phyloP scores from a whole-genome alignment of 2,329 filamentous ascomycete genomes.

The Cladorrhinum sp. region DNA sequence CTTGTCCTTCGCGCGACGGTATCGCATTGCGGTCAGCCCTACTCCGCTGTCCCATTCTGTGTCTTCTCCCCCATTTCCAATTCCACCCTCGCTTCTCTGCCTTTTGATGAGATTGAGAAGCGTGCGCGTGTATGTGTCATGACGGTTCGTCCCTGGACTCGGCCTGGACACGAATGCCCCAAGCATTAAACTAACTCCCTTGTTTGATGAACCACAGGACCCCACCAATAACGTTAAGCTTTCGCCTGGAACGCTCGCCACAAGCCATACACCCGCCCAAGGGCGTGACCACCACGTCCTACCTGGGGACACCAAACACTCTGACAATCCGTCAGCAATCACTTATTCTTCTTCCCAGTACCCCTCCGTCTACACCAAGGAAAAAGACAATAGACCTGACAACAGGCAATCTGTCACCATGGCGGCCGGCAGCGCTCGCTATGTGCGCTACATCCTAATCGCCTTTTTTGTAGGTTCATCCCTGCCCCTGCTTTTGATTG shows the following conservation, averaged over 20 bases:
- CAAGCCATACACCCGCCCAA: conserved; percentile 1
- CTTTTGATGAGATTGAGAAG: background rate
- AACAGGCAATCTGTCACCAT: conserved; percentile 32
- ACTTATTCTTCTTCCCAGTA: background rate
- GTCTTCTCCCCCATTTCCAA: conserved; percentile 13
- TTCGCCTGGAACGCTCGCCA: conserved; percentile 13
- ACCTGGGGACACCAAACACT: background rate
- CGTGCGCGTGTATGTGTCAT: background rate
- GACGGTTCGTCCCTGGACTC: conserved; percentile 3
- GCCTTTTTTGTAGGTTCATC: conserved; percentile 72
- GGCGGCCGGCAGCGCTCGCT: conserved; percentile 70
- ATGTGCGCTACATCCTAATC: conserved; percentile 74
- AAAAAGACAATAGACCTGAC: background rate
- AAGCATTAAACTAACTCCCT: conserved; percentile 12
- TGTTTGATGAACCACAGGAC: conserved; percentile 10
- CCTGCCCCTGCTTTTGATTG: background rate
- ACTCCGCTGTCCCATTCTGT: background rate
- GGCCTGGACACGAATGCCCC: conserved; percentile 15
- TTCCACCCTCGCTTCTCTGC: background rate
- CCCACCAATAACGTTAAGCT: conserved; percentile 16
- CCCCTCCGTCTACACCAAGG: background rate
- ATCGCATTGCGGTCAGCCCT: background rate
- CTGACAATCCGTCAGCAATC: background rate
- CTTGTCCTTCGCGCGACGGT: conserved; percentile 7
- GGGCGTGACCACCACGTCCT: background rate